These are phyloP conservation scores for Gastrolobium villosum DNA, from an alignment of 306 rosid species.

Conservation along the genomic window DNA sequence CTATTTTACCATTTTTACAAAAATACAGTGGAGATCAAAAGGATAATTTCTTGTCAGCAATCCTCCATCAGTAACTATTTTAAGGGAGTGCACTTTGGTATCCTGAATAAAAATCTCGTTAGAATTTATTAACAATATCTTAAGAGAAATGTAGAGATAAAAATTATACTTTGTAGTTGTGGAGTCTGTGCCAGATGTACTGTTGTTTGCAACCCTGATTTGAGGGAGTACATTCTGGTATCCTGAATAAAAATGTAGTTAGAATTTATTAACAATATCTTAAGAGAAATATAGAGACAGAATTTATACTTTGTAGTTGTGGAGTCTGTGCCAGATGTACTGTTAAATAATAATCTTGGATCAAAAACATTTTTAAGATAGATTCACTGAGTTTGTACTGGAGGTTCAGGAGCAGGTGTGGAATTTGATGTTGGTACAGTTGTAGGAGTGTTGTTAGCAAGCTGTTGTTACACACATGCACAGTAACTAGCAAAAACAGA, in stretches of 20 bases:
- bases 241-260: neutral
- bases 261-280: constrained; percentile 12
- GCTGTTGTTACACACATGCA: constrained; percentile 64
- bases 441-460: constrained; percentile 65
- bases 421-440: constrained; percentile 62
- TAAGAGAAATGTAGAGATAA: constrained; percentile 30
- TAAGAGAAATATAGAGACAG: constrained; percentile 29
- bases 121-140: constrained; percentile 11
- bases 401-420: constrained; percentile 45
- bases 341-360: constrained; percentile 39
- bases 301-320: constrained; percentile 60
- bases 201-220: constrained; percentile 56
- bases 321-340: constrained; percentile 52
- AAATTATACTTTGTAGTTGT: constrained; percentile 60
- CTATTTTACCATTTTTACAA: too few relatives aligned
- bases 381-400: constrained; percentile 71
- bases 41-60: neutral
- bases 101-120: neutral
- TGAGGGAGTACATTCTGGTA: neutral
- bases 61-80: constrained; percentile 21
- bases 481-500: constrained; percentile 40
- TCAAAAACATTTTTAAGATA: constrained; percentile 36
- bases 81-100: neutral
- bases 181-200: constrained; percentile 52
- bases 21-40: neutral